Evolutionary conservation across 129 eudicot genomes (phyloP), one percentile per base, ranked within the genome.

Genomic region (Chrysanthemum makinoi): DNA sequence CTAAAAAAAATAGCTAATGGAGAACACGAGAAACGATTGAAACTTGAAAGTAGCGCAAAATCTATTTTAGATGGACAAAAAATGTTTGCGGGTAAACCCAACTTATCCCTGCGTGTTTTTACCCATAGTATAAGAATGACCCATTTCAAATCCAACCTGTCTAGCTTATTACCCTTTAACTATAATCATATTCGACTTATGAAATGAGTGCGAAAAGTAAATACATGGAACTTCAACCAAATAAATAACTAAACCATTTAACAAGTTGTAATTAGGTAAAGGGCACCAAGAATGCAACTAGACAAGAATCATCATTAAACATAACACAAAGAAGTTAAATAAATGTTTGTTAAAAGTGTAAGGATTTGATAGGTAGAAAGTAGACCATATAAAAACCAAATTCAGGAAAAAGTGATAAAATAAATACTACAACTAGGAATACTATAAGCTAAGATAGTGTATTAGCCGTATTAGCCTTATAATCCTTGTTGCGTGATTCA

Each of bases 241-340:
- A 33, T 16, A 56, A 54, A 65, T 16, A 65, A 46, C 54, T n/a
- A 43, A 63, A 75, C 49, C 48, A 47, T 46, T 24, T 56, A 52
- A 75, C 60, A 75, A 66, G 28, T 55, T 44, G 66, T 22, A 75
- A 55, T 75, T 56, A 65, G 24, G 66, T 55, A 75, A 65, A 66
- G 6, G 46, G 59, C 66, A 54, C 49, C 66, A 55, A 55, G 66
- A 66, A 66, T 24, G 65, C 72, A 74, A 75, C 66, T 55, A 75
- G 4, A 43, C 49, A 46, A 63, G 62, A 47, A 62, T 75, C 73
- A 75, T 66, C 79, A 66, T 66, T 44, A 24, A 55, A 44, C 79
- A 2, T 44, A 66, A 55, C 56, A 56, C 56, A 55, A 44, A 75
- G 28, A 43, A 55, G 39, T 24, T 67, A 46, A 20, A 75, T 44